Base-by-base conservation (phyloP, 352 stramenopile species). In the Phytophthora sp. region DNA sequence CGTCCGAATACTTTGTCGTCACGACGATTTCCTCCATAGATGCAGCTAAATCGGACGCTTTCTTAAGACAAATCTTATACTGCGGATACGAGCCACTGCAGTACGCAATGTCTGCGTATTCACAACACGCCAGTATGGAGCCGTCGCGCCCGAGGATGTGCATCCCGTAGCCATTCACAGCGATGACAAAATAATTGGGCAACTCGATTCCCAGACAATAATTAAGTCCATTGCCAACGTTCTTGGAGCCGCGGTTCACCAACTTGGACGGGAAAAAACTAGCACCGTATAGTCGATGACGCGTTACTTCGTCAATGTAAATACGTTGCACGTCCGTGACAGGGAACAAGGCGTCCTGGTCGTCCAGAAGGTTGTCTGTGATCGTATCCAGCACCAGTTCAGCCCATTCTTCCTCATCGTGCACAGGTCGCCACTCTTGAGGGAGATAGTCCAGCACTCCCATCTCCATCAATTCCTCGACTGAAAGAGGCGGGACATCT, bases 151-250 rank as follows among this genome's bases (percentile, higher is more conserved):
- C 76, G 20, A 98, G 72, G 47, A 98, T 92, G 67, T 96, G 88
- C 71, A 98, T 83, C n/a, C 94, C 94, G 31, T 92, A 88, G 31
- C 82, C 78, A 73, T 98, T 96, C 58, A 97, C 90, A 12, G 80
- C 90, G 6, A 98, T 67, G 24, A 97, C 82, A 29, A 97, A 89
- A 52, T 96, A 89, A 52, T 83, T 87, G 1, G 92, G 89, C 12
- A 97, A 56, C 46, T 94, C 86, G 16, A 87, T 74, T 13, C 80
- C 82, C 26, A 77, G 30, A 41, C 65, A 77, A 33, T 60, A 60
- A 53, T 69, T 74, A 0, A 69, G 33, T 47, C 69, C 65, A 15
- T 68, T 74, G n/a, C 58, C 55, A 47, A 47, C 57, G 9, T 65
- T 67, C 41, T 77, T 76, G 13, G 45, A 57, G 26, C 56, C 61